phyloP scores from a whole-genome alignment of 2,329 filamentous ascomycete species.

The Drechslerella coelobrocha region DNA sequence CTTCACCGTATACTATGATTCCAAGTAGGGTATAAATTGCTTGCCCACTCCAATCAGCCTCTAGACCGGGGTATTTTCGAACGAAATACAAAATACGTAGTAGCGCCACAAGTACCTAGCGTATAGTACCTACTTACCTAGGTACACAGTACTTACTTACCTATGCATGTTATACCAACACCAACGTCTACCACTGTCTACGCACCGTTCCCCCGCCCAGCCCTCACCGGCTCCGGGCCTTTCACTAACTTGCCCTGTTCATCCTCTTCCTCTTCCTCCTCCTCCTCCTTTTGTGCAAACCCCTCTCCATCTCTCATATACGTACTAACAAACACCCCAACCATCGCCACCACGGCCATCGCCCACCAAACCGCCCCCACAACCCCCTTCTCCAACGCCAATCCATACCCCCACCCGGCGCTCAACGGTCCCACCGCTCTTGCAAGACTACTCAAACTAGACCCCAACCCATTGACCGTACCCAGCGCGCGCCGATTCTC shows the following conservation, averaged over 20 bases:
- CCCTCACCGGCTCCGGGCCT: not conserved
- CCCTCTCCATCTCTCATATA: conserved; percentile 52
- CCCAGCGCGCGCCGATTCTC: conserved; percentile 67
- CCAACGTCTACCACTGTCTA: too few relatives aligned
- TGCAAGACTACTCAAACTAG: conserved; percentile 62
- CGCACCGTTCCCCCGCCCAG: too few relatives aligned
- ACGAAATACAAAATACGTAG: too few relatives aligned
- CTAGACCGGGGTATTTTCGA: too few relatives aligned
- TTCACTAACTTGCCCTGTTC: conserved; percentile 6
- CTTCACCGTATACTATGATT: too few relatives aligned
- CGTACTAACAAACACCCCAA: conserved; percentile 53
- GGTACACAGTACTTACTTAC: too few relatives aligned
- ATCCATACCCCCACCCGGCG: conserved; percentile 63
- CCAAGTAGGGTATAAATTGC: too few relatives aligned
- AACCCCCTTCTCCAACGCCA: conserved; percentile 61
- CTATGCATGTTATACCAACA: too few relatives aligned
- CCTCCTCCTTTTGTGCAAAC: conserved; percentile 40
- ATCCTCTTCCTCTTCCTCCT: conserved; percentile 27
- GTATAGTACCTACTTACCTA: too few relatives aligned
- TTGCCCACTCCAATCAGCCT: too few relatives aligned
- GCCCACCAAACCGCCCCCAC: conserved; percentile 63
- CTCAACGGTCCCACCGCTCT: conserved; percentile 64
- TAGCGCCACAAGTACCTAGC: too few relatives aligned
- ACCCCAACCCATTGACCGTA: conserved; percentile 65
- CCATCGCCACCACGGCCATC: conserved; percentile 55